Evolutionary conservation across 371 early-diverging fungal genomes (phyloP).

Genomic region (Mucor piriformis): DNA sequence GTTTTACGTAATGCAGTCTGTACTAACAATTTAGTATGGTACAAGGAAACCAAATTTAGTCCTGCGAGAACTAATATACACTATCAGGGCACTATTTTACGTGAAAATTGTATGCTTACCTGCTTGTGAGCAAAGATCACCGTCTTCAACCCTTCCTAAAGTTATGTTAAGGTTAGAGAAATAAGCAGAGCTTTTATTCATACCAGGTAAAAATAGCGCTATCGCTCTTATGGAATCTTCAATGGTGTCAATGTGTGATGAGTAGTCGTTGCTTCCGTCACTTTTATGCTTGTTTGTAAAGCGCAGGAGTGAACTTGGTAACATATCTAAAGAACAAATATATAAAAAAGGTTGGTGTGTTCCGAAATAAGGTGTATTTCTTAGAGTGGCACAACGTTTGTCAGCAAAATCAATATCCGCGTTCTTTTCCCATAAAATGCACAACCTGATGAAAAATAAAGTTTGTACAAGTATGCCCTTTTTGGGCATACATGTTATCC

Average conservation of each 20-base stretch:
- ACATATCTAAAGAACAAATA: neutral
- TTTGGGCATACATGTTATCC: no score
- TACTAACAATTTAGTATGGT: slow-evolving; percentile 26
- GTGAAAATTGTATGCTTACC: slow-evolving; percentile 11
- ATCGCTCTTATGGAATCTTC: slow-evolving; percentile 24
- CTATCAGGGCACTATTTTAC: neutral
- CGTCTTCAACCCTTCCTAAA: slow-evolving; percentile 30
- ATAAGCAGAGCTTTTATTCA: neutral
- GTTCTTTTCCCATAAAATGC: no score
- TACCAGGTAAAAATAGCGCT: slow-evolving; percentile 31
- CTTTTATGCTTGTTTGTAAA: slow-evolving; percentile 12
- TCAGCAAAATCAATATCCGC: no score
- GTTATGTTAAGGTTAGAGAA: neutral
- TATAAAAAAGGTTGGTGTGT: no score
- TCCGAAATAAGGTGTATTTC: no score
- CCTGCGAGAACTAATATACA: slow-evolving; percentile 20
- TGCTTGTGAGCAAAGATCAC: slow-evolving; percentile 27
- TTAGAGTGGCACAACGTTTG: no score
- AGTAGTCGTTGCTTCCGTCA: slow-evolving; percentile 1
- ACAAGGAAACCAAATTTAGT: slow-evolving; percentile 24
- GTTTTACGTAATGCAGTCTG: neutral
- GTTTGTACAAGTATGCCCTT: no score
- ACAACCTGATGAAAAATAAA: no score
- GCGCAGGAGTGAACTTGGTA: slow-evolving; percentile 20
- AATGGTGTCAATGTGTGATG: slow-evolving; percentile 17